These are phyloP conservation scores for Cetradonia linearis DNA, from an alignment of 495 filamentous ascomycete species.

Conservation along the genomic window DNA sequence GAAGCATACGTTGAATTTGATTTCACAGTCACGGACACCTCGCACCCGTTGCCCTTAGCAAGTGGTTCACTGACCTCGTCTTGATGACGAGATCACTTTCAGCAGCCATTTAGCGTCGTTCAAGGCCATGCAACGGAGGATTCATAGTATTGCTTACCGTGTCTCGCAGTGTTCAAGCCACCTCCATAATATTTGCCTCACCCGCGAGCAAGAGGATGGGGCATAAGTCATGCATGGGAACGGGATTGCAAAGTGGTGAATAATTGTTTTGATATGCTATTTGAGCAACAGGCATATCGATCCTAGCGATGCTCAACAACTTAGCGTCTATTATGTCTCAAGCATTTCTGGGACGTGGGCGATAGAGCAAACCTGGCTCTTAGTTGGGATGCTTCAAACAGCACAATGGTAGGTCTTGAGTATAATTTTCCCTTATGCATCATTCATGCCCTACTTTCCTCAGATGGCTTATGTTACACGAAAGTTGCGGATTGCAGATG, in stretches of 20 bases:
- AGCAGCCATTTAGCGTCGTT: background rate
- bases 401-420: background rate
- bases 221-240: too few species aligned
- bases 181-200: background rate
- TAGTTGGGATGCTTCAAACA: background rate
- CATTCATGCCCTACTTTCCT: background rate
- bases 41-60: too few species aligned
- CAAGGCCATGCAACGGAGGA: background rate
- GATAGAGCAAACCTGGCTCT: background rate
- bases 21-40: background rate
- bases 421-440: background rate
- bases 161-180: background rate
- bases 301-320: background rate
- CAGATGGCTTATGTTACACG: background rate
- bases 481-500: background rate
- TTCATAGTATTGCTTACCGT: background rate
- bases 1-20: background rate
- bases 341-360: background rate
- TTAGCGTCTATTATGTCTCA: background rate
- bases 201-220: background rate
- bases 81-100: background rate
- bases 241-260: background rate
- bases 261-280: background rate
- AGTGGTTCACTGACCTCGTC: too few species aligned
- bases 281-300: background rate